Percentiles rank a stretch among this genome's conserved stretches.
These are phyloP conservation scores for Porphyrellus sp. DNA, from an alignment of 1,284 basidiomycete species.

Conservation along the genomic window DNA sequence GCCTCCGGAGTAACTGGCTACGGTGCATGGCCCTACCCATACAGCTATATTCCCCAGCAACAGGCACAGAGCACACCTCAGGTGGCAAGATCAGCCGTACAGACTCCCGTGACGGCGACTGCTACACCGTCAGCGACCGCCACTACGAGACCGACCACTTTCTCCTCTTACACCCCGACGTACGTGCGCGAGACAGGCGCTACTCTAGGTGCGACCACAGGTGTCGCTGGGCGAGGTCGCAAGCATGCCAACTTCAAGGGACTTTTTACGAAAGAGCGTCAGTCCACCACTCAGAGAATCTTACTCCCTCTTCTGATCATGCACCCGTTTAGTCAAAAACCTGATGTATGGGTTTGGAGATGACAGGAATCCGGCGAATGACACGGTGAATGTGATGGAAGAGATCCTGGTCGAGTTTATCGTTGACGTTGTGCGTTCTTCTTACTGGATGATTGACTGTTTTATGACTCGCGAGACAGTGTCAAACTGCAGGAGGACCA, in stretches of 20 bases:
- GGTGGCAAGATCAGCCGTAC: constrained; percentile 36
- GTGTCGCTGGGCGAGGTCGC: constrained; percentile 45
- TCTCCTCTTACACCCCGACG: constrained; percentile 53
- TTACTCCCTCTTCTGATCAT: constrained; percentile 7
- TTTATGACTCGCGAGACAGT: constrained; percentile 43
- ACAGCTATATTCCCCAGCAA: constrained; percentile 51
- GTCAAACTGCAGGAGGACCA: constrained; percentile 65
- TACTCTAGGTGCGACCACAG: constrained; percentile 35
- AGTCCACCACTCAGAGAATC: constrained; percentile 32
- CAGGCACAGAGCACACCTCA: constrained; percentile 35
- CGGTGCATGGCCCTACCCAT: constrained; percentile 56
- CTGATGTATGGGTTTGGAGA: constrained; percentile 97
- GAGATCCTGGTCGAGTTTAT: constrained; percentile 92
- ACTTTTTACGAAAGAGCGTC: constrained; percentile 75
- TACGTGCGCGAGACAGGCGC: constrained; percentile 52
- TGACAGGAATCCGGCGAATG: constrained; percentile 80
- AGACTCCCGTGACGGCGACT: constrained; percentile 28
- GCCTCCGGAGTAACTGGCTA: constrained; percentile 49
- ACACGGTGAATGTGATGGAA: constrained; percentile 89
- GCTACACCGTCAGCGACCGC: constrained; percentile 18
- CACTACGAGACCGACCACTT: constrained; percentile 36
- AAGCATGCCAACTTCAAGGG: constrained; percentile 68
- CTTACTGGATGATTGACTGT: constrained; percentile 13
- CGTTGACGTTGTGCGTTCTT: constrained; percentile 71
- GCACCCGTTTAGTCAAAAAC: constrained; percentile 60